These are phyloP conservation scores for Platanthera guangdongensis DNA, from an alignment of 106 monocot genomes.

Conservation along the genomic window DNA sequence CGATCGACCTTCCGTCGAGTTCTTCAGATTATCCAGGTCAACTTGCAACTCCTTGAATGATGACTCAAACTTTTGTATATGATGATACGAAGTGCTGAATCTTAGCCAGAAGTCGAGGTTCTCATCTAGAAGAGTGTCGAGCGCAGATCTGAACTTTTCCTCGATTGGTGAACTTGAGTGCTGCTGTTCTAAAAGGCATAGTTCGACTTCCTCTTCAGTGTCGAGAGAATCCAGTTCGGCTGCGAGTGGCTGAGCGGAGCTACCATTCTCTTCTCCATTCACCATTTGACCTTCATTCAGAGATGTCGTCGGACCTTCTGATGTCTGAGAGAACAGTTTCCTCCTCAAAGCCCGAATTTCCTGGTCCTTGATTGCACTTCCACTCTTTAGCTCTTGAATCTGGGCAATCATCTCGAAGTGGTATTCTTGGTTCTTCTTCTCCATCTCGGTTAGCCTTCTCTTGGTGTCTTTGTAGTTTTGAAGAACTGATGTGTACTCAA, in stretches of 20 bases:
- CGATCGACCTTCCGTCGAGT: conserved; percentile 12
- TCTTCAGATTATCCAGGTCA: conserved; percentile 31
- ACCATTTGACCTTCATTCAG: background rate
- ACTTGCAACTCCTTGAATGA: conserved; percentile 34
- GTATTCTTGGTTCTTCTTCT: conserved; percentile 36
- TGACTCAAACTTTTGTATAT: conserved; percentile 56
- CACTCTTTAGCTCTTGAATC: conserved; percentile 45
- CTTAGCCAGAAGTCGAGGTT: conserved; percentile 93
- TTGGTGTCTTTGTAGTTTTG: conserved; percentile 69
- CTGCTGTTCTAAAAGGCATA: conserved; percentile 8
- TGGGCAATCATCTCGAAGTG: conserved; percentile 32
- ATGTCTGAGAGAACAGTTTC: conserved; percentile 30
- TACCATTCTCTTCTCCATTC: conserved; percentile 8
- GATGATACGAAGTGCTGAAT: conserved; percentile 82
- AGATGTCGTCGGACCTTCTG: background rate
- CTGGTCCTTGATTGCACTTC: conserved; percentile 55
- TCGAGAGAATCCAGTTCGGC: background rate
- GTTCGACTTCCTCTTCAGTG: conserved; percentile 14
- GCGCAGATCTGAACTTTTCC: conserved; percentile 69
- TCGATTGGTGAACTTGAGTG: conserved; percentile 26
- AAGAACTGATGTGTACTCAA: conserved; percentile 61
- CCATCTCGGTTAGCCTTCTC: conserved; percentile 41
- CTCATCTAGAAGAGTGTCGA: conserved; percentile 70
- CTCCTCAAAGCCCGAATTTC: conserved; percentile 47
- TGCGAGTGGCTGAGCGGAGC: background rate